Evolutionary conservation across 371 early-diverging fungal species (phyloP).

Genomic region (Actinomucor elegans): DNA sequence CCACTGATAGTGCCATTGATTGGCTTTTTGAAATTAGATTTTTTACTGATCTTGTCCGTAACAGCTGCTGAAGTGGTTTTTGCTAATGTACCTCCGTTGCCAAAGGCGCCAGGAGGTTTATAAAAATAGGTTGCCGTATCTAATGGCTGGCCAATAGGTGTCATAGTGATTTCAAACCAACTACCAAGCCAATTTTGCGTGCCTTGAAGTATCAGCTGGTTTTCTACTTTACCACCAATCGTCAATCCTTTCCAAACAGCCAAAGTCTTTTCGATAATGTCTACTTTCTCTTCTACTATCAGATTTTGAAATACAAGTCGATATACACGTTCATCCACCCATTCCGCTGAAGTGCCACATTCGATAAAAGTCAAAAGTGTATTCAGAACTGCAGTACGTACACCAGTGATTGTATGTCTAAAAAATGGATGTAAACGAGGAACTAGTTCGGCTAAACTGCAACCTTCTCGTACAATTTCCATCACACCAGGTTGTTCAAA

Average conservation of each 20-base stretch:
- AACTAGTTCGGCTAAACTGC: conserved; percentile 66
- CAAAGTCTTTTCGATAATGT: conserved; percentile 66
- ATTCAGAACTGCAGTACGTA: conserved; percentile 83
- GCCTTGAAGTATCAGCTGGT: conserved; percentile 32
- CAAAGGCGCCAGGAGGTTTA: conserved; percentile 55
- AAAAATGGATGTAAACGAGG: conserved; percentile 92
- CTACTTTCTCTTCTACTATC: conserved; percentile 80
- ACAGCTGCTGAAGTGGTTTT: conserved; percentile 10
- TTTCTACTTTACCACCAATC: conserved; percentile 35
- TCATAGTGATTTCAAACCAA: conserved; percentile 62
- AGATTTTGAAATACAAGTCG: conserved; percentile 89
- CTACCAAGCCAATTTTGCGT: conserved; percentile 51
- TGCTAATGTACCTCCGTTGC: conserved; percentile 31
- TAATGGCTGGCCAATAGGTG: conserved; percentile 81
- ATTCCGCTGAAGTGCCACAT: conserved; percentile 61
- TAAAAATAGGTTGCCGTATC: conserved; percentile 64
- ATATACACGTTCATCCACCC: conserved; percentile 78
- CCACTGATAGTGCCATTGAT: conserved; percentile 15
- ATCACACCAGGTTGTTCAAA: conserved; percentile 66
- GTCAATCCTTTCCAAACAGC: conserved; percentile 72
- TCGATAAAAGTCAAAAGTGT: conserved; percentile 79
- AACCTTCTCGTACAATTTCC: conserved; percentile 52
- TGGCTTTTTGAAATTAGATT: conserved; percentile 19
- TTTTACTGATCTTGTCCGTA: conserved; percentile 10
- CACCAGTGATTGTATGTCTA: conserved; percentile 88